Evolutionary conservation across 2,329 filamentous ascomycete genomes (phyloP).

Genomic region (Claviceps sp.): DNA sequence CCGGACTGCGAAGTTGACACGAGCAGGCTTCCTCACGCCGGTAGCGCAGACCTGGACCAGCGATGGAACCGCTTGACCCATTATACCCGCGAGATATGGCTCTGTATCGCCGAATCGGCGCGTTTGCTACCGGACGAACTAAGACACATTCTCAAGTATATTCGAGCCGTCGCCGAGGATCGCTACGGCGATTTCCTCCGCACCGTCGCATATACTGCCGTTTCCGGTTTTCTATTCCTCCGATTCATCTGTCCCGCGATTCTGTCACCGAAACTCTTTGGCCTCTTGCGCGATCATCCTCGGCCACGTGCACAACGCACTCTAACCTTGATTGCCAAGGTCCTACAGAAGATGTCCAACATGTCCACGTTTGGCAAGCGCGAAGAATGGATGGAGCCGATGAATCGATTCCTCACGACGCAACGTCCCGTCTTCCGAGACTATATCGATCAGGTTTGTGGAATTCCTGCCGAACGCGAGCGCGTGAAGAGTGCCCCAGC

Average conservation of each 20-base stretch:
- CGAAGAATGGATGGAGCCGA: slow-evolving; percentile 97
- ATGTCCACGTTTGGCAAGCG: slow-evolving; percentile 86
- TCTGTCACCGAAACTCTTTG: slow-evolving; percentile 86
- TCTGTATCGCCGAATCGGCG: slow-evolving; percentile 64
- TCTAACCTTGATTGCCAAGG: slow-evolving; percentile 84
- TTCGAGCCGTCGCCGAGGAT: slow-evolving; percentile 84
- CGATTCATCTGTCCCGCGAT: slow-evolving; percentile 96
- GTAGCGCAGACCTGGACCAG: slow-evolving; percentile 57
- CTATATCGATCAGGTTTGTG: slow-evolving; percentile 78
- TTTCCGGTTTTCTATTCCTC: slow-evolving; percentile 87
- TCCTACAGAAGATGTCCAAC: slow-evolving; percentile 80
- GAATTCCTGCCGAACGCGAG: slow-evolving; percentile 60
- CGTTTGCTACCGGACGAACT: slow-evolving; percentile 67
- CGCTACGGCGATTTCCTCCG: slow-evolving; percentile 86
- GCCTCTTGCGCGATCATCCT: slow-evolving; percentile 70
- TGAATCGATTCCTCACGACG: slow-evolving; percentile 74
- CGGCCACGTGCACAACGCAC: slow-evolving; percentile 73
- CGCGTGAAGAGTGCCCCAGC: slow-evolving; percentile 52
- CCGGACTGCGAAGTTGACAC: slow-evolving; percentile 93
- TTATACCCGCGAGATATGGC: slow-evolving; percentile 75
- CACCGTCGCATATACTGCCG: slow-evolving; percentile 82
- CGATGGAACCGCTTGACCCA: slow-evolving; percentile 71
- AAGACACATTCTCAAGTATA: slow-evolving; percentile 76
- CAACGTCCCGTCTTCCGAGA: slow-evolving; percentile 72
- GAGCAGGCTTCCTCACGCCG: slow-evolving; percentile 47